Evolutionary conservation across 345 rosid genomes (phyloP).

Genomic region (Arabis hirsuta): DNA sequence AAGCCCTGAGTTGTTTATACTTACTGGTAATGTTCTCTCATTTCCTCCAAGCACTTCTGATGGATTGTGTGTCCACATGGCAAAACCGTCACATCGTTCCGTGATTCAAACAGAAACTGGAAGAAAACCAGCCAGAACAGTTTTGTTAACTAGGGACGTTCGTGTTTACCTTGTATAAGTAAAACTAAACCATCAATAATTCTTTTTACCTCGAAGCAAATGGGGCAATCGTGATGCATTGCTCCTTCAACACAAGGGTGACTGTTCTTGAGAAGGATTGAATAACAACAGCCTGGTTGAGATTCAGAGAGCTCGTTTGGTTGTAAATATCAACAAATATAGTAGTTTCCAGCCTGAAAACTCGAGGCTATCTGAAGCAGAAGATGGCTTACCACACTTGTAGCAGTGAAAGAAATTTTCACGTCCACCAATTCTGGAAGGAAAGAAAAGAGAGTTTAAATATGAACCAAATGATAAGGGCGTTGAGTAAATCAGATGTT

Average conservation of each 20-base stretch:
- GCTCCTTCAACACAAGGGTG: conserved; percentile 97
- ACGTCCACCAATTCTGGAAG: conserved; percentile 73
- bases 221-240: conserved; percentile 96
- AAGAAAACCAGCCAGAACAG: conserved; percentile 30
- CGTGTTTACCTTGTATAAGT: not conserved
- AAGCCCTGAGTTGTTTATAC: conserved; percentile 24
- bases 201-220: conserved; percentile 80
- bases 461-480: not conserved
- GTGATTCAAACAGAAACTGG: conserved; percentile 82
- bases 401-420: conserved; percentile 89
- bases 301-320: not conserved
- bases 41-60: conserved; percentile 72
- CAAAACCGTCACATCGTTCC: conserved; percentile 69
- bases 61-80: conserved; percentile 95
- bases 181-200: not conserved
- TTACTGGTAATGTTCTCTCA: conserved; percentile 81
- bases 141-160: not conserved
- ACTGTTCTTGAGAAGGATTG: conserved; percentile 63
- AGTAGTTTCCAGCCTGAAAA: not conserved
- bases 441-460: conserved; percentile 12
- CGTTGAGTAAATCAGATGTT: not conserved
- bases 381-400: conserved; percentile 75
- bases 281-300: conserved; percentile 81
- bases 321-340: conserved; percentile 16
- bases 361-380: not conserved